These are phyloP conservation scores for Lepiota brunneoincarnata DNA, from an alignment of 768 basidiomycete species.

Conservation along the genomic window DNA sequence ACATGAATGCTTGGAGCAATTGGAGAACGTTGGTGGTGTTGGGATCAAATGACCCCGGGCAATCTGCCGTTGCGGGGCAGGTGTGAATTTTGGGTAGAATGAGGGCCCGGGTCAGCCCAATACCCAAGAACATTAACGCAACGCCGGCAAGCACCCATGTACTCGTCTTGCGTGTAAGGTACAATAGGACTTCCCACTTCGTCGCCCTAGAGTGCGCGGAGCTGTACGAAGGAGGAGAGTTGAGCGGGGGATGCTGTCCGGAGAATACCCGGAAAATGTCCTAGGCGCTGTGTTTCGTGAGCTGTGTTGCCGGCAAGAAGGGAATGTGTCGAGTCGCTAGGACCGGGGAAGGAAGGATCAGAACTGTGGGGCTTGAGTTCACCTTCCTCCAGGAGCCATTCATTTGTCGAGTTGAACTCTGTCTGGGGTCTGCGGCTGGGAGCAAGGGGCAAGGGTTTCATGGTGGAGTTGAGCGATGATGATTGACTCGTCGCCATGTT, in stretches of 20 bases:
- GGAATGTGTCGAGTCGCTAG: neutral
- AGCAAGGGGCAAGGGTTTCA: neutral
- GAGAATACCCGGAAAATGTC: neutral
- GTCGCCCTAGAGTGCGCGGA: neutral
- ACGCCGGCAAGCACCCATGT: conserved; percentile 12
- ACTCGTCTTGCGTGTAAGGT: neutral
- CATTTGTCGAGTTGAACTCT: neutral
- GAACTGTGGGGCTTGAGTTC: neutral
- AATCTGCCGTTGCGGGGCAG: conserved; percentile 11
- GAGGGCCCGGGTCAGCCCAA: conserved; percentile 8
- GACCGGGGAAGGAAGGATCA: neutral
- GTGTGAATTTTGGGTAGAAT: conserved; percentile 12
- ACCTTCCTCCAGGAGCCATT: too few species aligned
- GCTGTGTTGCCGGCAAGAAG: neutral
- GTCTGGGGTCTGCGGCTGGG: neutral
- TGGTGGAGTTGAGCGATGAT: neutral
- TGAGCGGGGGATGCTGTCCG: neutral
- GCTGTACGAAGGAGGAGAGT: neutral
- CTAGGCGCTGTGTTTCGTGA: neutral
- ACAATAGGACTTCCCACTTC: neutral
- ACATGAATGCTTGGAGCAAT: conserved; percentile 15
- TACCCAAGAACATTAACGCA: conserved; percentile 13
- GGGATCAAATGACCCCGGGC: conserved; percentile 12
- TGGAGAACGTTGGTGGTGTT: conserved; percentile 12
- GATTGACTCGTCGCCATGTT: too few species aligned